Base-by-base conservation (phyloP, 495 filamentous ascomycete genomes). In the Immersiella caudata region DNA sequence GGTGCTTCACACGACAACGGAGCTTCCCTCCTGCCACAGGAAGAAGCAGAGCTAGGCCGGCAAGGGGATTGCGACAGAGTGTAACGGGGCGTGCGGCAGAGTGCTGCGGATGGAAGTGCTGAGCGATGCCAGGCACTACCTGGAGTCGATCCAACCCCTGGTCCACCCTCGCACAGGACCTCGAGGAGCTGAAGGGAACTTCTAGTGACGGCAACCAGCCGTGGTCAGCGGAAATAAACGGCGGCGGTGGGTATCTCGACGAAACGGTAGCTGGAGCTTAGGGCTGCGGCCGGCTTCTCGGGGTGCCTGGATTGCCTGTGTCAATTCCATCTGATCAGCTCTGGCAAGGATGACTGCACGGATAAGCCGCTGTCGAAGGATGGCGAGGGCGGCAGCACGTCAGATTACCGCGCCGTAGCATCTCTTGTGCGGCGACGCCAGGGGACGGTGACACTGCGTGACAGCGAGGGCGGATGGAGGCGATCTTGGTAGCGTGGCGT, bases 371-470 rank as follows among this genome's bases (percentile, higher is more conserved):
- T 60, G 68, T 46, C 21, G 7, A 22, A 40, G 36, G 35, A 26
- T 46, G 27, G 50, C 62, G 35, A 24, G 16, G 24, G 61, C 27
- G 57, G 65, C 62, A 68, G 67, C 66, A 70, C 71, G 68, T 50
- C 68, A 69, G 70, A 69, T 60, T 68, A 62, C 66, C 55, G 56
- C 40, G 69, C 57, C 36, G 59, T 60, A 54, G 52, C 64, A 64
- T 59, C 18, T 20, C 57, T n/a, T 55, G 16, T 55, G 52, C 52
- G 14, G 25, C 36, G 36, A 11, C 18, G 21, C 18, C 20, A 51
- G 40, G 29, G 24, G 26, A 35, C 63, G 68, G 70, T 33, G 29
- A 33, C 29, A 33, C 29, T 33, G 62, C 67, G 71, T 74, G 69
- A 70, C 64, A 60, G 72, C 67, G 61, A 25, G 14, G 50, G 36